These are phyloP conservation scores for Glarea lozoyensis DNA, from an alignment of 495 filamentous ascomycete species.

Conservation along the genomic window DNA sequence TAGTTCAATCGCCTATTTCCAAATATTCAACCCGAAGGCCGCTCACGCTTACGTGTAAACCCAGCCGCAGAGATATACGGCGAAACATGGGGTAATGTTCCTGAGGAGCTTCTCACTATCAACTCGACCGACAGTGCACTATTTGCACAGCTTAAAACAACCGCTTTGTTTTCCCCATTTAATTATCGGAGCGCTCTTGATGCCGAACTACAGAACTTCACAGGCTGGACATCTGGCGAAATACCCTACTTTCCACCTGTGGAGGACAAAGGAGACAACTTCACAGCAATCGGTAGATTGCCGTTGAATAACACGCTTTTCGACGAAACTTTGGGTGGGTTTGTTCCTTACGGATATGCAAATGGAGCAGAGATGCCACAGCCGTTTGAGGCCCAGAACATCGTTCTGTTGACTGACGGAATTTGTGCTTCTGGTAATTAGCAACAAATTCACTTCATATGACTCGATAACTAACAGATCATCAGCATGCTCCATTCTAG, in stretches of 20 bases:
- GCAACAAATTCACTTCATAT: background rate
- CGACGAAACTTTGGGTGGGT: slow-evolving; percentile 29
- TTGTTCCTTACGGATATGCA: slow-evolving; percentile 23
- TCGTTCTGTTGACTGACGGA: slow-evolving; percentile 45
- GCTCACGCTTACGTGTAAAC: slow-evolving; percentile 25
- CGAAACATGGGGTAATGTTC: slow-evolving; percentile 22
- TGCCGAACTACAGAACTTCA: slow-evolving; percentile 32
- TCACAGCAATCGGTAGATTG: slow-evolving; percentile 23
- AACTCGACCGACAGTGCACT: slow-evolving; percentile 15
- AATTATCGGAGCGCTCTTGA: slow-evolving; percentile 16
- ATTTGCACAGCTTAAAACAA: slow-evolving; percentile 20
- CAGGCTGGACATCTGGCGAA: slow-evolving; percentile 18
- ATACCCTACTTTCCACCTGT: slow-evolving; percentile 27
- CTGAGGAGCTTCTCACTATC: slow-evolving; percentile 23
- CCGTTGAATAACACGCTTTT: slow-evolving; percentile 29
- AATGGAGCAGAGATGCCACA: slow-evolving; percentile 26
- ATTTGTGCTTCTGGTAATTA: slow-evolving; percentile 39
- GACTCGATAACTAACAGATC: background rate
- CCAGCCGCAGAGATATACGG: slow-evolving; percentile 25
- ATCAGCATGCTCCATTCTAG: slow-evolving; percentile 47
- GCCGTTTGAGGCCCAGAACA: slow-evolving; percentile 29
- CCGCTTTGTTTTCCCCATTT: background rate
- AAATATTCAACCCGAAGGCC: slow-evolving; percentile 26
- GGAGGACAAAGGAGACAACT: slow-evolving; percentile 28
- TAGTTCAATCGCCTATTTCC: slow-evolving; percentile 38